Evolutionary conservation across 2,329 filamentous ascomycete genomes (phyloP), one percentile per base, ranked within the genome.

Genomic region (Calycina herbarum): DNA sequence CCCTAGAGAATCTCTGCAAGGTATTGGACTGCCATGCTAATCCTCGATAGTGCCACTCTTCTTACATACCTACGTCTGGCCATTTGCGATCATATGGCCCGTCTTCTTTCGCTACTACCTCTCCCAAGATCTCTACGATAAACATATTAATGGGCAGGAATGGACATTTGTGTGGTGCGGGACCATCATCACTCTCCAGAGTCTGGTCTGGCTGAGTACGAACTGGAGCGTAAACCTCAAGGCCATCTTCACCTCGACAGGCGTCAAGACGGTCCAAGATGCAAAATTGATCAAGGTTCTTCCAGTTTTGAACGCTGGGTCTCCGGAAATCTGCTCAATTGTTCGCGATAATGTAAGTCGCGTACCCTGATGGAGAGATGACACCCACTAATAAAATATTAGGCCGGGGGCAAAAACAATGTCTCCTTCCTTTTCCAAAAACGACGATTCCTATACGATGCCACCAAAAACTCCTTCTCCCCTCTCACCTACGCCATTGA

Each of bases 111-210:
- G 91, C 77, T 88, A 94, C 79, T 98, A 97, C 78, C 87, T 96
- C 63, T 90, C 88, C 27, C 83, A 88, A 68, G 89, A 93, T 63
- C 88, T 92, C 71, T 99, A 99, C 79, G 90, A 96, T 71, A 90
- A 89, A 76, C 89, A 98, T 81, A 96, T 99, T 70, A 87, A 91
- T 73, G 94, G 90, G n/a, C 89, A 91, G 73, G 95, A 99, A 83
- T 99, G 95, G 94, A 98, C 96, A 0, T 96, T 97, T 77, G 92
- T 99, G 69, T 99, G 92, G 89, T 86, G 90, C 71, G 94, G 91
- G 74, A 85, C 88, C 71, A 97, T 99, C 76, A 84, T 96, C 77
- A 97, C 94, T 11, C 75, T 90, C 64, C 96, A 99, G 82, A 89
- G 92, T 69, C 85, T 99, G 69, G 81, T 93, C 72, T 99, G 95